Percentiles rank a stretch among this genome's conserved stretches.
These are phyloP conservation scores for Keithomyces neogunnii DNA, from an alignment of 2,329 filamentous ascomycete species.

Conservation along the genomic window DNA sequence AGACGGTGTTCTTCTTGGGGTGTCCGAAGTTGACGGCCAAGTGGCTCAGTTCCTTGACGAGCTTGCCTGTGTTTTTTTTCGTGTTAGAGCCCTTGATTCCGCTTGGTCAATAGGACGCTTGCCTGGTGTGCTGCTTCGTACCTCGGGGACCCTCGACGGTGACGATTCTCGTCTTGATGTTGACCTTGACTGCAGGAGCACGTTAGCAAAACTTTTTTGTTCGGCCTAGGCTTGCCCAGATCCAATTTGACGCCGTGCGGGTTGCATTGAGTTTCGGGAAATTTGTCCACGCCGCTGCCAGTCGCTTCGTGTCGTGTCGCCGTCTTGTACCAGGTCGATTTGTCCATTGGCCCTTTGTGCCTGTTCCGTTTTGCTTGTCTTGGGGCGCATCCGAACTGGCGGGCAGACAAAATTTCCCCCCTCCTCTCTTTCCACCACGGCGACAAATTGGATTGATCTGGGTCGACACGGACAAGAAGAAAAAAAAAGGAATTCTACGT, in stretches of 20 bases:
- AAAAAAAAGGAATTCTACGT: slow-evolving; percentile 39
- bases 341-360: not conserved
- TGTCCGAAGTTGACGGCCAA: slow-evolving; percentile 91
- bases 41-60: slow-evolving; percentile 94
- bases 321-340: not conserved
- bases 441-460: not conserved
- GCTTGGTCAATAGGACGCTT: not conserved
- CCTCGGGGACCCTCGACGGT: slow-evolving; percentile 95
- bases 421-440: not conserved
- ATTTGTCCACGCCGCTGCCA: slow-evolving; percentile 2
- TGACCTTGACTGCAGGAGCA: slow-evolving; percentile 72
- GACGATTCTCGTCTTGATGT: slow-evolving; percentile 93
- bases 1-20: slow-evolving; percentile 78
- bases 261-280: not conserved
- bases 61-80: slow-evolving; percentile 60
- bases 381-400: not conserved
- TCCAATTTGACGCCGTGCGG: not conserved
- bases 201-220: not conserved
- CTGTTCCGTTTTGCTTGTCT: not conserved
- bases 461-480: slow-evolving; percentile 4
- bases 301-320: not conserved
- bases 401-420: not conserved
- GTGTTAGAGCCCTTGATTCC: slow-evolving; percentile 7
- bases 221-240: not conserved
- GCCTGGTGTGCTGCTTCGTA: slow-evolving; percentile 32